These are phyloP conservation scores for Gamsiella multidivaricata DNA, from an alignment of 192 early-diverging fungal species.

Conservation along the genomic window DNA sequence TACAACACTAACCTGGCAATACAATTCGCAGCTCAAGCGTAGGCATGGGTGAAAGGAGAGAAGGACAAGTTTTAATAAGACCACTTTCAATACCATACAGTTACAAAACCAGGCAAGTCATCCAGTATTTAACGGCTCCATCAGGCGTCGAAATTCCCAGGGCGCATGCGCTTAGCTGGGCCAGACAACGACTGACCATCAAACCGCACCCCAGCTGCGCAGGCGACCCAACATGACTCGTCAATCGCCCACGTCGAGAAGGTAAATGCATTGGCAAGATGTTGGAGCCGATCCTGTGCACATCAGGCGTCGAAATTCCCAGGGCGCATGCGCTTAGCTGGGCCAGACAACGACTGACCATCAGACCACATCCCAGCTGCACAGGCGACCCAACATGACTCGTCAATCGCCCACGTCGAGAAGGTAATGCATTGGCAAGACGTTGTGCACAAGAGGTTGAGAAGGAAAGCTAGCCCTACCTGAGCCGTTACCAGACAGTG, in stretches of 20 bases:
- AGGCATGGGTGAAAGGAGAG: not conserved
- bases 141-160: slow-evolving; percentile 22
- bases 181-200: slow-evolving; percentile 19
- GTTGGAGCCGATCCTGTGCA: too few relatives aligned
- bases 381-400: slow-evolving; percentile 19
- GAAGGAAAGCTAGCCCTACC: slow-evolving; percentile 1
- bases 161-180: slow-evolving; percentile 18
- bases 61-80: slow-evolving; percentile 1
- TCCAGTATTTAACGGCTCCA: slow-evolving; percentile 3
- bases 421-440: slow-evolving; percentile 26
- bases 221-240: slow-evolving; percentile 16
- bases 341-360: slow-evolving; percentile 21
- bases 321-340: slow-evolving; percentile 16
- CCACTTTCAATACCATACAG: not conserved
- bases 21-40: not conserved
- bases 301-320: slow-evolving; percentile 20
- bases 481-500: not conserved
- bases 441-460: slow-evolving; percentile 7
- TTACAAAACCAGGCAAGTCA: not conserved
- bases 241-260: slow-evolving; percentile 16
- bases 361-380: slow-evolving; percentile 24
- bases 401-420: slow-evolving; percentile 17
- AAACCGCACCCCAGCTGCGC: slow-evolving; percentile 23
- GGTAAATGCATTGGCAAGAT: slow-evolving; percentile 28
- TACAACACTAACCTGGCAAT: not conserved